A percentile compares a stretch with the other conserved stretches of the same genome.
Conservation (phyloP, 768 basidiomycete genomes). For the Tephrocybe sp. region DNA sequence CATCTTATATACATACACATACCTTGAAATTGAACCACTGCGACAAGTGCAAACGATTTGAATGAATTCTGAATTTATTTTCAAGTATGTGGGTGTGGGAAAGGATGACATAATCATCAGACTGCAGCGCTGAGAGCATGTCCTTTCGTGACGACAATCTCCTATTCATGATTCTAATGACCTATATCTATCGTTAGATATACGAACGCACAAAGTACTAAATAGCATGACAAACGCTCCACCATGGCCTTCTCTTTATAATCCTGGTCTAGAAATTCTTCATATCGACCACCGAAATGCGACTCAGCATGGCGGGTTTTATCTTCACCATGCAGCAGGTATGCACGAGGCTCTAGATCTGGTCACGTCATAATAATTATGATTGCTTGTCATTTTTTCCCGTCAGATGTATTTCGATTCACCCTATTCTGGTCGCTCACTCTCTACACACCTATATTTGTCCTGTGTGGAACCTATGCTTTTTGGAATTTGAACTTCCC, state of each 20-base stretch:
- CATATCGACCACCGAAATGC: conserved; percentile 37
- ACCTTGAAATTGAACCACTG: no score
- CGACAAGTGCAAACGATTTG: no score
- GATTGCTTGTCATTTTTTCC: neutral
- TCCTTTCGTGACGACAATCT: neutral
- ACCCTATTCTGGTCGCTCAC: conserved; percentile 52
- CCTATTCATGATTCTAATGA: conserved; percentile 6
- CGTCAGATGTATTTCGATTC: conserved; percentile 48
- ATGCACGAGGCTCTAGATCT: neutral
- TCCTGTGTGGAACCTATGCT: conserved; percentile 45
- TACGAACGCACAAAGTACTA: neutral
- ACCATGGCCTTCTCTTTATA: conserved; percentile 50
- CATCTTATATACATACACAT: no score
- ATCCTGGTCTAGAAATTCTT: conserved; percentile 46
- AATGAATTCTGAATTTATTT: no score
- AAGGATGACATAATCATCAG: no score
- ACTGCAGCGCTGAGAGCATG: no score
- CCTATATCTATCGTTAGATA: neutral
- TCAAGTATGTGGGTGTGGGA: no score
- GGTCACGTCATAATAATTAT: neutral
- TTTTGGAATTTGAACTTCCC: conserved; percentile 53
- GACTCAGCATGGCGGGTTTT: conserved; percentile 37
- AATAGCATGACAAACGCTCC: conserved; percentile 8
- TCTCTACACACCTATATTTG: conserved; percentile 49
- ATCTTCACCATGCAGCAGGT: conserved; percentile 42